Conservation (phyloP, 345 rosid species). For the Euphorbia lathyris region DNA sequence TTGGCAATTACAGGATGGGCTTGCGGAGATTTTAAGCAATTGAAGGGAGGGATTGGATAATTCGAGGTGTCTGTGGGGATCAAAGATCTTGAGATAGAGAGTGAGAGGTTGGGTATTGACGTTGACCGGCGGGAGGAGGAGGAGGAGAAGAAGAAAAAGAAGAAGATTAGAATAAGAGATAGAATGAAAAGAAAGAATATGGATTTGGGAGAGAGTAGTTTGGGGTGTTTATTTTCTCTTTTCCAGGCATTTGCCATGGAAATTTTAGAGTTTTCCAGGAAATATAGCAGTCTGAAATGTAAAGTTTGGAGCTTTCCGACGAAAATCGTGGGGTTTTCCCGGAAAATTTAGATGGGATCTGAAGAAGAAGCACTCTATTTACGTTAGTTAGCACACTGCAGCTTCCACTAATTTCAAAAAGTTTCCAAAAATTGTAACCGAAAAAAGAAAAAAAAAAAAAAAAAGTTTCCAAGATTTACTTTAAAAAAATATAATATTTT, state of each 20-base stretch:
- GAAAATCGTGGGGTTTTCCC: too few species aligned
- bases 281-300: too few species aligned
- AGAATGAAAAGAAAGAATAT: conserved; percentile 42
- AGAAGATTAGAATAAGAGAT: conserved; percentile 45
- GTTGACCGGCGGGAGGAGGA: conserved; percentile 18
- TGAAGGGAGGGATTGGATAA: conserved; percentile 48
- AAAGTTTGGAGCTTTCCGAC: too few species aligned
- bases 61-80: conserved; percentile 27
- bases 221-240: conserved; percentile 37
- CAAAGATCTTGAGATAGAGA: conserved; percentile 13
- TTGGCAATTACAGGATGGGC: conserved; percentile 85
- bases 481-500: too few species aligned
- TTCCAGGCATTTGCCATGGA: conserved; percentile 27
- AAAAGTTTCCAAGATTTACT: too few species aligned
- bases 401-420: too few species aligned
- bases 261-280: neutral
- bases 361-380: too few species aligned
- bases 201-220: conserved; percentile 46
- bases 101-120: conserved; percentile 15
- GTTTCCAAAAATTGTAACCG: too few species aligned
- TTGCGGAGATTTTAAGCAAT: conserved; percentile 70
- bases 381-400: too few species aligned
- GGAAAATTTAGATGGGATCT: too few species aligned
- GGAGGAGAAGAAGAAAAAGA: conserved; percentile 33
- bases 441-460: too few species aligned